phyloP scores from a whole-genome alignment of 2,329 filamentous ascomycete genomes.

The Penicillium sp. region DNA sequence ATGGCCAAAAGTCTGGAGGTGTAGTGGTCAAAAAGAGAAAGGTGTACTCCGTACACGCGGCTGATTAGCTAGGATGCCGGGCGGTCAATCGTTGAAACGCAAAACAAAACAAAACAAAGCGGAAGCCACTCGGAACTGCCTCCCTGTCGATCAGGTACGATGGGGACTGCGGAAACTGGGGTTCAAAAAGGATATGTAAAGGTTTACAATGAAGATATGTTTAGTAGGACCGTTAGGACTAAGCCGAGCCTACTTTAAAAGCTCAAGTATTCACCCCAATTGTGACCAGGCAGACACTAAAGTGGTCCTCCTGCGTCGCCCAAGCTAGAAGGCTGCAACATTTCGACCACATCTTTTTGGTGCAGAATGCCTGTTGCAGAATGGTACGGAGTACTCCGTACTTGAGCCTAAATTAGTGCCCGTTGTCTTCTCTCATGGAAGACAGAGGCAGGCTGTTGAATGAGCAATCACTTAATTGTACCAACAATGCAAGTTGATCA shows the following conservation, averaged over 20 bases:
- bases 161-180: conserved; percentile 10
- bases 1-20: conserved; percentile 9
- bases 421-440: not conserved
- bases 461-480: not conserved
- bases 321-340: conserved; percentile 7
- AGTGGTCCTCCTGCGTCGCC: not conserved
- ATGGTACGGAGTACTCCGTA: too few species aligned
- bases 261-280: not conserved
- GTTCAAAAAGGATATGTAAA: not conserved
- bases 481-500: too few species aligned
- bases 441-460: not conserved
- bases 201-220: not conserved
- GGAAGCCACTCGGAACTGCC: conserved; percentile 18
- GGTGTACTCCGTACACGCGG: conserved; percentile 25
- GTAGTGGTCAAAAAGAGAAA: conserved; percentile 23
- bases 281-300: conserved; percentile 5
- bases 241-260: not conserved
- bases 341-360: not conserved
- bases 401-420: not conserved
- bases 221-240: not conserved
- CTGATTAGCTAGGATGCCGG: conserved; percentile 25
- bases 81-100: conserved; percentile 31
- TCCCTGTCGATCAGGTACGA: conserved; percentile 27
- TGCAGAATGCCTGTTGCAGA: not conserved
- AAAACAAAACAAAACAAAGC: conserved; percentile 34